Base-by-base conservation (phyloP, 2,329 filamentous ascomycete species). In the Xylogone sp. region DNA sequence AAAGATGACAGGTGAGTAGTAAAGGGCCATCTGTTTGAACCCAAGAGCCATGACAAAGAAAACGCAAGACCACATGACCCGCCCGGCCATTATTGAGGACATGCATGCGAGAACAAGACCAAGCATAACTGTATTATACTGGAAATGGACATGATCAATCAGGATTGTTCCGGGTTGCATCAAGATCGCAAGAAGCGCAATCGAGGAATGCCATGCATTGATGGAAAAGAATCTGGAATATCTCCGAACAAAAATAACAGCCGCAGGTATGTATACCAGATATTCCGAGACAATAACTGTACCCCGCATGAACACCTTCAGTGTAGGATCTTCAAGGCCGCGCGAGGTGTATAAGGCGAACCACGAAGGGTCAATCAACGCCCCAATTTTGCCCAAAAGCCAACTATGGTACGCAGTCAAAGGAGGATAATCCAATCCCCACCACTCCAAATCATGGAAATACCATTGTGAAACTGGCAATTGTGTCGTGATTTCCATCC, bases 21-120 rank as follows among this genome's bases (percentile, higher is more conserved):
- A 99, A 16, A 99, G 78, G 1, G 93, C 93, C 95, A 99, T 99
- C 70, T 99, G 94, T 75, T 99, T 99, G 77, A 97, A 99, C 5
- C 90, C 90, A n/a, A 99, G 76, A 2, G 93, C 89, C 16, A 82
- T 83, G 6, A 99, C 94, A 62, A 99, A 99, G 74, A 96, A 96
- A 53, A 96, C 82, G 56, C 90, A 91, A 21, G 89, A 83, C 91
- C 93, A 97, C 55, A 95, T 80, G 62, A 86, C 86, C 46, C 91
- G 82, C 3, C 89, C 89, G 2, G 91, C 90, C 47, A 96, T 70
- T 72, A 97, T 87, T 68, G 88, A 94, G 42, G 93, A 94, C 74
- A 97, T 84, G 62, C 87, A 90, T 1, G 90, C 90, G 24, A 95
- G 75, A 9, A 94, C 84, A 45, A 97, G 82, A 2, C 95, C 94